A percentile compares a stretch with the other conserved stretches of the same genome.
Evolutionary conservation across 192 early-diverging fungal species (phyloP).

Genomic region (Umbelopsis sp.): DNA sequence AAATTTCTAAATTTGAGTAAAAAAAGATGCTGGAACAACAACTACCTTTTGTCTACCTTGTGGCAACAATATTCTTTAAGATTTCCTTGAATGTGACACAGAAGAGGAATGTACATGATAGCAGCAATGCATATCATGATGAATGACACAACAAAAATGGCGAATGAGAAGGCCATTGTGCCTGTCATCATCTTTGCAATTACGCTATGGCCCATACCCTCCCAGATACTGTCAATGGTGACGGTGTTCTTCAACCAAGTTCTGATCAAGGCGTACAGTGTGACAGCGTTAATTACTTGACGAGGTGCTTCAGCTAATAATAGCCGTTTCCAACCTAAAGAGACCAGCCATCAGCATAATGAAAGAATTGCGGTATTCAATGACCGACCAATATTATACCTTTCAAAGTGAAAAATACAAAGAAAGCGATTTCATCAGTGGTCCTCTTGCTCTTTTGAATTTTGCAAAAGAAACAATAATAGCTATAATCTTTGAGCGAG

Average conservation of each 20-base stretch:
- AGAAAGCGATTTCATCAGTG: conserved; percentile 77
- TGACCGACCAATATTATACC: conserved; percentile 44
- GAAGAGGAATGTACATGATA: conserved; percentile 77
- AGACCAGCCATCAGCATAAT: not conserved
- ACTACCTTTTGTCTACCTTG: conserved; percentile 87
- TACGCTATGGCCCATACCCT: conserved; percentile 25
- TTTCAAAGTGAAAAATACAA: conserved; percentile 82
- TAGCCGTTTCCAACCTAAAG: conserved; percentile 80
- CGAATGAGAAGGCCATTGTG: conserved; percentile 62
- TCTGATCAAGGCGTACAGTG: conserved; percentile 44
- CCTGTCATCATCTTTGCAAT: conserved; percentile 39
- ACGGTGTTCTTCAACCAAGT: conserved; percentile 30
- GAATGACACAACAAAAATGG: conserved; percentile 55
- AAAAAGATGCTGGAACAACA: not conserved
- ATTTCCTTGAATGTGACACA: conserved; percentile 81
- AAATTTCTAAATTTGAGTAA: not conserved
- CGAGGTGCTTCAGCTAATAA: conserved; percentile 85
- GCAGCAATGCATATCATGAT: conserved; percentile 63
- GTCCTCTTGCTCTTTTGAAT: conserved; percentile 68
- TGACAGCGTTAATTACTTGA: conserved; percentile 68
- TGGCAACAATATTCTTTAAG: conserved; percentile 90
- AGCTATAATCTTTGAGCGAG: conserved; percentile 68
- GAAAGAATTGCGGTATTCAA: not conserved
- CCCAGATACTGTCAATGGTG: conserved; percentile 17
- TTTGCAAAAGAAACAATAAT: conserved; percentile 84